phyloP scores from a whole-genome alignment of 768 basidiomycete genomes.

The Chalciporus pseudorubinellus region DNA sequence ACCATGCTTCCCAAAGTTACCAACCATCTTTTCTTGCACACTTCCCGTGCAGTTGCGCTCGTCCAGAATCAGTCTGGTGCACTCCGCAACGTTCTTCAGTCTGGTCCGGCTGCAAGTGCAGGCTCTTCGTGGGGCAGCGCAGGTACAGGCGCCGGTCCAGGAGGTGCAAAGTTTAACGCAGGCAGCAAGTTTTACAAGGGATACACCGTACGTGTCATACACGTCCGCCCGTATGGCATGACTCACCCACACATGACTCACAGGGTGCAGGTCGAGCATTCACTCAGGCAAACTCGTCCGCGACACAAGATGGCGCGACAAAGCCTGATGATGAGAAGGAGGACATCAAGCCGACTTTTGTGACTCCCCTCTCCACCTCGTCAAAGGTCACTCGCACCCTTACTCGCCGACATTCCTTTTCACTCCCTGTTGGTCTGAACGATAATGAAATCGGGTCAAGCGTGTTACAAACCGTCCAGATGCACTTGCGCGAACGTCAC shows the following conservation, averaged over 20 bases:
- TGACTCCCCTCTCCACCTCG: constrained; percentile 26
- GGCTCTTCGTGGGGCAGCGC: constrained; percentile 54
- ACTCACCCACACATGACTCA: constrained; percentile 5
- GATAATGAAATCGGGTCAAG: constrained; percentile 41
- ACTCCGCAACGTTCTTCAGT: constrained; percentile 74
- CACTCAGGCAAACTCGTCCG: constrained; percentile 66
- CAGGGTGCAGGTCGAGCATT: constrained; percentile 70
- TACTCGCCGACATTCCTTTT: constrained; percentile 59
- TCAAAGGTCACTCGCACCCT: constrained; percentile 43
- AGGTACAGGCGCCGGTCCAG: constrained; percentile 55
- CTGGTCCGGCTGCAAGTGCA: constrained; percentile 43
- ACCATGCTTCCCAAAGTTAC: constrained; percentile 82
- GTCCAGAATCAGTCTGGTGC: constrained; percentile 70
- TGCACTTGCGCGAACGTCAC: constrained; percentile 61
- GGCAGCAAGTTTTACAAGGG: constrained; percentile 70
- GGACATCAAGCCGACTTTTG: constrained; percentile 39
- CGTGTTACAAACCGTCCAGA: constrained; percentile 61
- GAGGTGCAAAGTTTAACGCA: constrained; percentile 68
- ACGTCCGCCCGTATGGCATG: neutral
- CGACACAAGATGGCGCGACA: constrained; percentile 49
- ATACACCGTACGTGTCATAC: constrained; percentile 52
- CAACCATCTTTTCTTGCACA: constrained; percentile 72
- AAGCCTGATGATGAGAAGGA: constrained; percentile 58
- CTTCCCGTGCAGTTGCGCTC: constrained; percentile 70
- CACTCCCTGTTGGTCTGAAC: constrained; percentile 42